Percentiles rank a stretch among this genome's conserved stretches.
Evolutionary conservation across 2,329 filamentous ascomycete species (phyloP).

Genomic region (Aspergillus ustus): DNA sequence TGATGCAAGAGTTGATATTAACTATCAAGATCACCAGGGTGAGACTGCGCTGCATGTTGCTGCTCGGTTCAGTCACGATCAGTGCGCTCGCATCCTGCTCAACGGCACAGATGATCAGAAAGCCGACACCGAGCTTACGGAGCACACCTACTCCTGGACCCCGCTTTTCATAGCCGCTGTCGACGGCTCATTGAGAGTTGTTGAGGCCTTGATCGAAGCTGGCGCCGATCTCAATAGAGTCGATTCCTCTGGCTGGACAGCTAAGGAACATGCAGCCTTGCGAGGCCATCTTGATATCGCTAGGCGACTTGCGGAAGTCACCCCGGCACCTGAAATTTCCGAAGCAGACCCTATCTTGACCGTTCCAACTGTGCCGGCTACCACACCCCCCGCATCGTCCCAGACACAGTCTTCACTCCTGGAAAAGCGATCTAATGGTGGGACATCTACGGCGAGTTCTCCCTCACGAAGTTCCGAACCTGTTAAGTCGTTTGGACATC

Average conservation of each 20-base stretch:
- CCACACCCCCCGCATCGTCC: constrained; percentile 41
- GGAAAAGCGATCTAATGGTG: constrained; percentile 47
- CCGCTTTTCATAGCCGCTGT: constrained; percentile 92
- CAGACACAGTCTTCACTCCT: constrained; percentile 45
- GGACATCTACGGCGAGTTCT: constrained; percentile 45
- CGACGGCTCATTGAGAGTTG: constrained; percentile 78
- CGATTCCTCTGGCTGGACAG: constrained; percentile 92
- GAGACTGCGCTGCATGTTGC: constrained; percentile 93
- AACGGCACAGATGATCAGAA: constrained; percentile 72
- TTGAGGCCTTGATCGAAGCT: constrained; percentile 75
- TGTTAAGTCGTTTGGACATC: constrained; percentile 93
- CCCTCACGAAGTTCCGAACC: constrained; percentile 64
- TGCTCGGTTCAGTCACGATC: constrained; percentile 80
- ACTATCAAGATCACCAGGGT: constrained; percentile 86
- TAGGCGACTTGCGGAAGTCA: constrained; percentile 65
- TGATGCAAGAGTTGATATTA: constrained; percentile 87
- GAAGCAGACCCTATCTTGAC: constrained; percentile 39
- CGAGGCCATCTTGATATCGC: constrained; percentile 87
- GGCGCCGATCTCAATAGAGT: constrained; percentile 74
- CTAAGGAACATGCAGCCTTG: constrained; percentile 88
- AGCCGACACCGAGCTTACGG: constrained; percentile 74
- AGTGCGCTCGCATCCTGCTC: constrained; percentile 78
- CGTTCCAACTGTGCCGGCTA: constrained; percentile 38
- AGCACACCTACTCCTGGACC: constrained; percentile 90
- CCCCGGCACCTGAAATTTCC: constrained; percentile 44